Base-by-base conservation (phyloP, 257 asterid genomes). In the Ilex asprella region DNA sequence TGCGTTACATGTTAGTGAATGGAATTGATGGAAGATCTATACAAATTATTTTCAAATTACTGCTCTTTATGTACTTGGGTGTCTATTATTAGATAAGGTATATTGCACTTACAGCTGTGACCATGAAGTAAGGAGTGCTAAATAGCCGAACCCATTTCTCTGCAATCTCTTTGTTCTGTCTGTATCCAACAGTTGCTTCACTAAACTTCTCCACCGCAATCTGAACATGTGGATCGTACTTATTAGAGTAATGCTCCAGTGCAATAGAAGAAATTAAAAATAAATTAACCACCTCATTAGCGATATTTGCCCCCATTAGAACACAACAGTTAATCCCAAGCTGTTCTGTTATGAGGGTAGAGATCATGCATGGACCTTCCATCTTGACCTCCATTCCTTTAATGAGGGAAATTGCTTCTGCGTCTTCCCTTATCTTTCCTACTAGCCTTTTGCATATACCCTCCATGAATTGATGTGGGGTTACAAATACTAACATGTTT, bases 301-400 rank as follows among this genome's bases (percentile, higher is more conserved):
- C 97, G 71, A 86, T 89, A 77, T 89, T 89, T 62, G 97, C 97
- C 59, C 97, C 97, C 94, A 84, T 86, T 60, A 86, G 74, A 62
- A 89, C 97, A 63, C 97, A 90, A 56, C 89, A 87, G 65, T 70
- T 82, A 69, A 87, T 70, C 13, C 86, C 87, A 30, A 90, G 96
- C 59, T 65, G 76, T 60, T 85, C 77, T 0, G 96, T 73, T 61
- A 90, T 85, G 72, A 85, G 88, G 39, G 87, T 70, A 52, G 96
- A 90, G 67, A 90, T 87, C 96, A 89, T 90, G 75, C 89, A 75
- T n/a, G 96, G 96, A 55, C 97, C 97, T 69, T 90, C 97, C 83
- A 35, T 81, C 86, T 85, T 90, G 52, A 90, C 95, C 72, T 90
- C 95, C 97, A 90, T 90, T 57, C 87, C 97, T 76, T 89, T 89